These are phyloP conservation scores for Plenodomus biglobosus DNA, from an alignment of 2,329 filamentous ascomycete genomes.

Conservation along the genomic window DNA sequence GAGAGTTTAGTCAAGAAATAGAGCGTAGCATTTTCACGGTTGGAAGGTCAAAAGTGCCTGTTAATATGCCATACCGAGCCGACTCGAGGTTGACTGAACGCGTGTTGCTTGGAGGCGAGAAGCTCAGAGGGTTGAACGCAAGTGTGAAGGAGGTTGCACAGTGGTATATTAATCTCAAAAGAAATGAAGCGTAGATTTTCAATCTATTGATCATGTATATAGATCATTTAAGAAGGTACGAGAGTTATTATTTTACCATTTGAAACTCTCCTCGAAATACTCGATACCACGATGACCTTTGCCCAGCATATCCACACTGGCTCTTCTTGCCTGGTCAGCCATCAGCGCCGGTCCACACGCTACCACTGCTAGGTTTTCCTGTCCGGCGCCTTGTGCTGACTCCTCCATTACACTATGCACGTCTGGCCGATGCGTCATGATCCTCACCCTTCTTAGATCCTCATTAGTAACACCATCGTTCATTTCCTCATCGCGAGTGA, in stretches of 20 bases:
- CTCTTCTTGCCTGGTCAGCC: conserved; percentile 49
- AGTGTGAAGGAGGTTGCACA: conserved; percentile 31
- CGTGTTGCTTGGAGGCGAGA: conserved; percentile 21
- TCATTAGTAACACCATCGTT: conserved; percentile 24
- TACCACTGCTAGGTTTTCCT: conserved; percentile 42
- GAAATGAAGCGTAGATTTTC: not conserved
- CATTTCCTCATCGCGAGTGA: conserved; percentile 27
- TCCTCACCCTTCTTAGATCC: conserved; percentile 22
- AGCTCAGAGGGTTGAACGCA: conserved; percentile 24
- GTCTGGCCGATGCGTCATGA: conserved; percentile 45
- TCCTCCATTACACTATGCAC: conserved; percentile 39
- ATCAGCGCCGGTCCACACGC: conserved; percentile 51
- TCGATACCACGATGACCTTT: conserved; percentile 36
- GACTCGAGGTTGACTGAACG: conserved; percentile 30
- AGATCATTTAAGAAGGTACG: not conserved
- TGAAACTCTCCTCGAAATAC: conserved; percentile 54
- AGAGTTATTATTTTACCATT: conserved; percentile 37
- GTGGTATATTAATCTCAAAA: conserved; percentile 29
- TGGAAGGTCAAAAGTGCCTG: conserved; percentile 26
- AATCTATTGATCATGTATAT: too few relatives aligned
- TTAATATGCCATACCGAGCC: conserved; percentile 39
- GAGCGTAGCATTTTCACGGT: conserved; percentile 22
- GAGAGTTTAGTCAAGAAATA: conserved; percentile 19
- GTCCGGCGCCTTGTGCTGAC: conserved; percentile 34
- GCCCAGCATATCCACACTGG: conserved; percentile 41